These are phyloP conservation scores for Oryza coarctata DNA, from an alignment of 176 grass and related monocot species.

Conservation along the genomic window DNA sequence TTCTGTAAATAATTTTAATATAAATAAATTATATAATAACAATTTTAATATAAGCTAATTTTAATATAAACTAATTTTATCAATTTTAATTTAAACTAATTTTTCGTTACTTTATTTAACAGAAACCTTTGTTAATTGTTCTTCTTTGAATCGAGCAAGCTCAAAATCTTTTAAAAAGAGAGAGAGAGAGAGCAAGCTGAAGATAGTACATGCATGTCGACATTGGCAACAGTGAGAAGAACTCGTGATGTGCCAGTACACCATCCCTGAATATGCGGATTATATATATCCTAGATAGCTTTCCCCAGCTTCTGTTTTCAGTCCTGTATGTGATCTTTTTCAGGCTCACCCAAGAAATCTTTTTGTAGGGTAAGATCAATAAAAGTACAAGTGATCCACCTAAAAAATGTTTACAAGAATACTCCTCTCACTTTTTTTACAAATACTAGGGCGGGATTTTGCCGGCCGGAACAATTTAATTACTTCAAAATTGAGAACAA, in stretches of 20 bases:
- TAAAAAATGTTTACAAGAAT: no score
- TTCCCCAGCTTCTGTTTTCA: background rate
- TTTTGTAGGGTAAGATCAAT: background rate
- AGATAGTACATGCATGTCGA: constrained; percentile 8
- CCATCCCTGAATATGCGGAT: background rate
- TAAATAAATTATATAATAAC: no score
- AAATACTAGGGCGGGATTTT: no score
- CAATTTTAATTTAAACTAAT: no score
- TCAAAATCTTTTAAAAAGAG: background rate
- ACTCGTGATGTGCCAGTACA: background rate
- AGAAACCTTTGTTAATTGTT: background rate
- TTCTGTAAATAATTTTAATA: no score
- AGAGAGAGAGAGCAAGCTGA: background rate
- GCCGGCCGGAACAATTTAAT: no score
- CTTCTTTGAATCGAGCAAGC: background rate
- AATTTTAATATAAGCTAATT: no score
- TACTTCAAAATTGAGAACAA: no score
- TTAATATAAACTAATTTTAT: no score
- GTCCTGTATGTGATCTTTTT: background rate
- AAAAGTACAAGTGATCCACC: background rate
- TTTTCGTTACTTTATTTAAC: no score
- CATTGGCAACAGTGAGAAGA: constrained; percentile 8
- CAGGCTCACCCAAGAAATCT: background rate
- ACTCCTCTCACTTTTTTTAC: no score
- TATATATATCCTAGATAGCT: background rate